phyloP scores from a whole-genome alignment of 2,329 filamentous ascomycete genomes.

The Colletotrichum tropicicola region DNA sequence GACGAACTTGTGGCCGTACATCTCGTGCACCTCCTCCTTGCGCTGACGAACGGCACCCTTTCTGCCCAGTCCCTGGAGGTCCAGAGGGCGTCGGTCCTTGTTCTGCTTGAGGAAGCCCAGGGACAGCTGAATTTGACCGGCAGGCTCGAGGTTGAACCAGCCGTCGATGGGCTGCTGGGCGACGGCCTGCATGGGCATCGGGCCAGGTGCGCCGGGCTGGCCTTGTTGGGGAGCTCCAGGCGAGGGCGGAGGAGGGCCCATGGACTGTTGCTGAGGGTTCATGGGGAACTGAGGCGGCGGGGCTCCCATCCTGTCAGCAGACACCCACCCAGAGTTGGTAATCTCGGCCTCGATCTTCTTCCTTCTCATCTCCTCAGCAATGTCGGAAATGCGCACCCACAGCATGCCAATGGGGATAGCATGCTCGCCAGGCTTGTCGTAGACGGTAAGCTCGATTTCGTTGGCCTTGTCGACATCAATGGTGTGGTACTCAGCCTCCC shows the following conservation, averaged over 20 bases:
- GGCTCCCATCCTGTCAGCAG: slow-evolving; percentile 91
- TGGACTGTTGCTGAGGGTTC: slow-evolving; percentile 54
- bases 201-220: slow-evolving; percentile 37
- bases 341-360: slow-evolving; percentile 98
- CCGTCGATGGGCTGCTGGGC: slow-evolving; percentile 78
- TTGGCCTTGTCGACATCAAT: slow-evolving; percentile 98
- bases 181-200: slow-evolving; percentile 53
- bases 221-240: slow-evolving; percentile 47
- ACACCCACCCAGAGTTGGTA: slow-evolving; percentile 95
- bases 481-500: slow-evolving; percentile 90
- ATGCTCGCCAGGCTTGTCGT: slow-evolving; percentile 92
- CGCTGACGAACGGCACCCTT: slow-evolving; percentile 97
- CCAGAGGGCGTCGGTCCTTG: slow-evolving; percentile 82
- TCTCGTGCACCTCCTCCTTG: slow-evolving; percentile 98
- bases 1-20: slow-evolving; percentile 99
- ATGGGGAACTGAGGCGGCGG: slow-evolving; percentile 67
- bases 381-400: slow-evolving; percentile 96
- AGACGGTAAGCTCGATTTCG: slow-evolving; percentile 96
- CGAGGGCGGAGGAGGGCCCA: slow-evolving; percentile 54
- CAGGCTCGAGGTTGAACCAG: slow-evolving; percentile 97
- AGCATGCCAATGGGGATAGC: slow-evolving; percentile 93
- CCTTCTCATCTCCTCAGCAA: slow-evolving; percentile 94
- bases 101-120: slow-evolving; percentile 93
- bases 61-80: slow-evolving; percentile 89
- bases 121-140: slow-evolving; percentile 89